Base-by-base conservation (phyloP, 2,329 filamentous ascomycete species). In the Akanthomyces uredinophilus region DNA sequence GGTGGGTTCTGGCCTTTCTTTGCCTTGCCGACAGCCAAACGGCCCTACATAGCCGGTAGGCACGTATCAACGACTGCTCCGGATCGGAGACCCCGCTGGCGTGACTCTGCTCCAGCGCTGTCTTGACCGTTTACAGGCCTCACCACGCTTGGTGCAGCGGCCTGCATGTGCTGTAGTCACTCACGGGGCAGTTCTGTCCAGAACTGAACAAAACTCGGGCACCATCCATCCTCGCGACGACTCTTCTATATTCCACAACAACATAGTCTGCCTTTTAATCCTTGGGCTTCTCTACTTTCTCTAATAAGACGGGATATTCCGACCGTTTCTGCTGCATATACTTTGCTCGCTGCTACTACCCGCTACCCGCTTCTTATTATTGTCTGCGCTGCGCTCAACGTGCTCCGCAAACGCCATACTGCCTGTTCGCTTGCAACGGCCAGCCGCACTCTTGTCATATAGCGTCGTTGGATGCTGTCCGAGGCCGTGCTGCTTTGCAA, bases 381-480 rank as follows among this genome's bases (percentile, higher is more conserved):
- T 29, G 4, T 47, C 32, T 35, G 7, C 20, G 16, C n/a, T 27
- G 20, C 13, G 1, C 20, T 39, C 35, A 16, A 10, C 35, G 35
- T 29, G 18, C 22, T 14, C 32, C 39, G 27, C 53, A 29, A 5
- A 29, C 27, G 27, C 27, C 27, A 29, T 29, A 29, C 27, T 29
- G 43, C 37, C 60, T 13, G n/a, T 39, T 4, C n/a, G 44, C 32
- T 52, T 29, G 60, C 54, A 51, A 24, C 52, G 27, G 49, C 57
- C 49, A 56, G 32, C 43, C 54, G 61, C 51, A 47, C 47, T 47
- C 16, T 61, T 47, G 49, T 39, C 39, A 50, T 44, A 41, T 46
- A 14, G 50, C 60, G 54, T 56, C 58, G 29, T 63, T 62, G 49
- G 32, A 14, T 49, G 35, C 58, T 58, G 46, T 65, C 43, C 43